Percentiles rank a stretch among this genome's conserved stretches.
Evolutionary conservation across 139 green algal genomes (phyloP).

Genomic region (Eudorina sp.): DNA sequence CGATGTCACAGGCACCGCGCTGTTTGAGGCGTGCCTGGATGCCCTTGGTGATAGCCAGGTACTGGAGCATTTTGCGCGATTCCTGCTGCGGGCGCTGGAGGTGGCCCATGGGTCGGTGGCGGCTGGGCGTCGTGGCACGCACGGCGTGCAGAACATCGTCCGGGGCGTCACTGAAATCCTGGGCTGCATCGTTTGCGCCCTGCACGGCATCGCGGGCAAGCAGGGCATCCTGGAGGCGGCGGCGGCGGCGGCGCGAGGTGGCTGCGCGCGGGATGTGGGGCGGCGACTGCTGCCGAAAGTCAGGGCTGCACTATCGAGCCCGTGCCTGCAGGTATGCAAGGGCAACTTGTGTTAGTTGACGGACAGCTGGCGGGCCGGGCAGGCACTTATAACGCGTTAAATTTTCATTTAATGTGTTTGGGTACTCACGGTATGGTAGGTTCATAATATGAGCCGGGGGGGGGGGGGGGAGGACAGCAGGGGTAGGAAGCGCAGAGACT

Average conservation of each 20-base stretch:
- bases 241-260: too few relatives aligned
- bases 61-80: background rate
- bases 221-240: slow-evolving; percentile 5
- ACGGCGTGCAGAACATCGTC: background rate
- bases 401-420: too few relatives aligned
- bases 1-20: background rate
- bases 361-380: too few relatives aligned
- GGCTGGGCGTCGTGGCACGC: background rate
- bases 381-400: too few relatives aligned
- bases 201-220: slow-evolving; percentile 30
- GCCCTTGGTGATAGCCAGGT: background rate
- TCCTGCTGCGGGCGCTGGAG: background rate
- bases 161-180: background rate
- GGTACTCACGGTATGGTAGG: too few relatives aligned
- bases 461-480: too few relatives aligned
- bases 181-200: slow-evolving; percentile 19
- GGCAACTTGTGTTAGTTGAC: too few relatives aligned
- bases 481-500: too few relatives aligned
- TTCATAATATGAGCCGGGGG: too few relatives aligned
- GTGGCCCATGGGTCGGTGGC: background rate
- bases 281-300: background rate
- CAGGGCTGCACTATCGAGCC: background rate
- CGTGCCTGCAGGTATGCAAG: slow-evolving; percentile 21
- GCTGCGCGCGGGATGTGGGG: background rate
- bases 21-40: background rate